Conservation (phyloP, 2,329 filamentous ascomycete genomes). For the Septoria linicola region DNA sequence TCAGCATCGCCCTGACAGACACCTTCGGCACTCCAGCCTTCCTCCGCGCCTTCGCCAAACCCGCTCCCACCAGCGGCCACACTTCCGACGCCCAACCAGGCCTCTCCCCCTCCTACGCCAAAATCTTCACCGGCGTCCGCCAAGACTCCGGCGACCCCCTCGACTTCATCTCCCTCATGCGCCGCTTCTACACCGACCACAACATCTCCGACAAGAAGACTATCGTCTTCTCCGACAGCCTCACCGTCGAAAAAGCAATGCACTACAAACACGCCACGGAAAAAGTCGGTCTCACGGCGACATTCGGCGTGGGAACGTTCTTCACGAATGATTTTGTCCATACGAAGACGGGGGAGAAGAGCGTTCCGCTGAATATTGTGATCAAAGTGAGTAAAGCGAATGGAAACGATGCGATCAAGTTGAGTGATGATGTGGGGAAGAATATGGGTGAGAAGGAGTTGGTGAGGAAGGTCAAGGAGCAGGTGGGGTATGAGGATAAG, state of each 20-base stretch:
- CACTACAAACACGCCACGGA: conserved; percentile 86
- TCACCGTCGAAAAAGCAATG: conserved; percentile 86
- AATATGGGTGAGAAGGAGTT: conserved; percentile 84
- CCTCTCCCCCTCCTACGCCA: conserved; percentile 67
- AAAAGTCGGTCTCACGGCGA: conserved; percentile 74
- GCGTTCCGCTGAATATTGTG: conserved; percentile 90
- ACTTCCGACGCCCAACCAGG: conserved; percentile 21
- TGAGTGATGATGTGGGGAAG: conserved; percentile 84
- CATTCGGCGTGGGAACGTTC: conserved; percentile 93
- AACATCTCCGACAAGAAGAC: conserved; percentile 78
- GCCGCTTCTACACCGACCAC: conserved; percentile 73
- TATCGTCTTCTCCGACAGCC: conserved; percentile 92
- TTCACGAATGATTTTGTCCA: conserved; percentile 89
- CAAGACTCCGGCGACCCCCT: conserved; percentile 88
- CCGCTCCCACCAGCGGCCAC: conserved; percentile 44
- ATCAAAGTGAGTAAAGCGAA: conserved; percentile 90
- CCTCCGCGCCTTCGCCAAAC: conserved; percentile 75
- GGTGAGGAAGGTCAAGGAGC: conserved; percentile 78
- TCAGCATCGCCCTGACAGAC: conserved; percentile 84
- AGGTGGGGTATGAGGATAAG: conserved; percentile 82
- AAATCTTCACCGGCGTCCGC: conserved; percentile 78
- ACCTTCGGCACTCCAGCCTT: conserved; percentile 94
- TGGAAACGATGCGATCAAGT: conserved; percentile 83
- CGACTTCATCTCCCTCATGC: conserved; percentile 75
- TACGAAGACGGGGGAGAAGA: conserved; percentile 72